phyloP scores from a whole-genome alignment of 2,329 filamentous ascomycete species.

The Hypoxylon sp. region DNA sequence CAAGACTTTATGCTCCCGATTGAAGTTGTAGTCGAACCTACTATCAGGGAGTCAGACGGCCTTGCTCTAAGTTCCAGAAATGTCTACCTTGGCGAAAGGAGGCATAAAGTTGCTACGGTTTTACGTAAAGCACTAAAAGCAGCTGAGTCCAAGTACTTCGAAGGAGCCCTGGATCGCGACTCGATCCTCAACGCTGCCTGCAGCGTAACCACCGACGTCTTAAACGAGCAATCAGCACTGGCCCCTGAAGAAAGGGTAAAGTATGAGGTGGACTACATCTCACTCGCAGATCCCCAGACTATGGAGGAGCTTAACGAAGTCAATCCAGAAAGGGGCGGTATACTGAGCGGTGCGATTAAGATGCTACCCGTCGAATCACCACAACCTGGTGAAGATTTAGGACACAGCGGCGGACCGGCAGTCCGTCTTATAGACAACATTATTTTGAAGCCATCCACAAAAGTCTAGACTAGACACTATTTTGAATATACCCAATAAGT shows the following conservation, averaged over 20 bases:
- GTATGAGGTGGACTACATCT: constrained; percentile 92
- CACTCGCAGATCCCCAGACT: constrained; percentile 83
- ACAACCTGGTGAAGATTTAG: constrained; percentile 76
- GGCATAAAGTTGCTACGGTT: constrained; percentile 76
- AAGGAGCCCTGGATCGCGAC: constrained; percentile 62
- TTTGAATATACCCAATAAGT: constrained; percentile 26
- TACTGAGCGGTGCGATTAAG: constrained; percentile 89
- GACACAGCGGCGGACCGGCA: constrained; percentile 73
- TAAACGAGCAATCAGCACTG: constrained; percentile 69
- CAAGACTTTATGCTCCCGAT: constrained; percentile 84
- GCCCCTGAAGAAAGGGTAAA: constrained; percentile 67
- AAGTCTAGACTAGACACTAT: constrained; percentile 27
- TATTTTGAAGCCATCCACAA: constrained; percentile 63
- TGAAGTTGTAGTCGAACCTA: constrained; percentile 76
- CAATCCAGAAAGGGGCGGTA: constrained; percentile 75
- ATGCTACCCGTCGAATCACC: constrained; percentile 83
- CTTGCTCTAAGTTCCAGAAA: constrained; percentile 93
- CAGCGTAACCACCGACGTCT: constrained; percentile 62
- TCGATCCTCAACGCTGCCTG: constrained; percentile 78
- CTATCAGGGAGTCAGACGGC: constrained; percentile 79
- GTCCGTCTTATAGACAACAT: constrained; percentile 97
- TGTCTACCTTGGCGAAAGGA: constrained; percentile 83
- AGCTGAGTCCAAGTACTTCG: constrained; percentile 72
- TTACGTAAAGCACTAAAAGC: constrained; percentile 74
- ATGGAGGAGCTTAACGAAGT: constrained; percentile 80